Conservation (phyloP, 2,329 filamentous ascomycete genomes). For the Fusarium irregulare region DNA sequence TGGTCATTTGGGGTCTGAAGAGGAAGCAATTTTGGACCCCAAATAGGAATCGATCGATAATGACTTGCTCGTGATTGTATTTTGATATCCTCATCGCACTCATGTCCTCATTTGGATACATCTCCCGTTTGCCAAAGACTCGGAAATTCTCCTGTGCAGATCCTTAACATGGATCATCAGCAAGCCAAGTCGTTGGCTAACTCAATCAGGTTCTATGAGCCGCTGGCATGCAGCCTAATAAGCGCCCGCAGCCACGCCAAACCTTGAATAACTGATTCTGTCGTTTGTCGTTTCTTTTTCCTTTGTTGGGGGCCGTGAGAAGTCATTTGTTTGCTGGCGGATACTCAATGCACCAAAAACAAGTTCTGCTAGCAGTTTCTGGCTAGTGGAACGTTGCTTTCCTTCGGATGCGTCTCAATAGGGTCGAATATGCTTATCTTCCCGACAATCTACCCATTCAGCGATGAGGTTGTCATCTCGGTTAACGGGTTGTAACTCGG, state of each 20-base stretch:
- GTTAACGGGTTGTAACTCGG: not conserved
- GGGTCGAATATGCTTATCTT: not conserved
- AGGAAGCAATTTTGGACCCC: not conserved
- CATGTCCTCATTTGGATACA: not conserved
- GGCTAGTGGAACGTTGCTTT: not conserved
- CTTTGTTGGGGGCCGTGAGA: constrained; percentile 18
- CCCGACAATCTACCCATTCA: not conserved
- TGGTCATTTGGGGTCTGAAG: not conserved
- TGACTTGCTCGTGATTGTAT: not conserved
- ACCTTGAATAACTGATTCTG: not conserved
- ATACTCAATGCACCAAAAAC: not conserved
- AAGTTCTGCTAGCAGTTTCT: constrained; percentile 1
- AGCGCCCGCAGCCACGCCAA: not conserved
- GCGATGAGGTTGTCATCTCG: not conserved
- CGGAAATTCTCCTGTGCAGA: constrained; percentile 9
- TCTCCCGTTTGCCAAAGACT: not conserved
- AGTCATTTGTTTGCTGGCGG: not conserved
- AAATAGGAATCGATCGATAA: not conserved
- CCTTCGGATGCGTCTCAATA: not conserved
- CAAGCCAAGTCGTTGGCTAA: constrained; percentile 11
- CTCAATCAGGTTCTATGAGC: constrained; percentile 11
- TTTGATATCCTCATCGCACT: not conserved
- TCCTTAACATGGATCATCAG: not conserved
- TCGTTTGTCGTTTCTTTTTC: not conserved
- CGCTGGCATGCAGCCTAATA: constrained; percentile 12